Percentiles rank a stretch among this genome's conserved stretches.
phyloP scores from a whole-genome alignment of 73 alveolate genomes.

The Symbiodinium pilosum region DNA sequence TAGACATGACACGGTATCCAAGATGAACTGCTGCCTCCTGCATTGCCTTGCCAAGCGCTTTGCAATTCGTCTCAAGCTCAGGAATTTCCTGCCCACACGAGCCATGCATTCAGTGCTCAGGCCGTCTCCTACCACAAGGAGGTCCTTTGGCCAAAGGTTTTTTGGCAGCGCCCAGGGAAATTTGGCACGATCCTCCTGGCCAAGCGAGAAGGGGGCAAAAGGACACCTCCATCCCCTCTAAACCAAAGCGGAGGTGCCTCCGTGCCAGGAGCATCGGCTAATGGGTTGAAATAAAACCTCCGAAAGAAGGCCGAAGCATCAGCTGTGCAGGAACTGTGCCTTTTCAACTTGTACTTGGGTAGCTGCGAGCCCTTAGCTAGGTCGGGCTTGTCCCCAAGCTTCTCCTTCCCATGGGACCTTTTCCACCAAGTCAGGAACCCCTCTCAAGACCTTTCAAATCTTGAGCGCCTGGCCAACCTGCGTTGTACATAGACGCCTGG shows the following conservation, averaged over 20 bases:
- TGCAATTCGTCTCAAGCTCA: constrained; percentile 94
- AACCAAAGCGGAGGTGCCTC: not conserved
- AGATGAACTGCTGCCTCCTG: constrained; percentile 68
- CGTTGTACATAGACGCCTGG: constrained; percentile 95
- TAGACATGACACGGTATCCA: no score
- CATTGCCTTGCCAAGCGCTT: constrained; percentile 89
- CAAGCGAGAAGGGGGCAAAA: no score
- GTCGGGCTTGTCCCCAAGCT: constrained; percentile 96
- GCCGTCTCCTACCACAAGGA: no score
- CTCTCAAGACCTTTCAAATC: not conserved
- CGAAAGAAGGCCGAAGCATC: not conserved
- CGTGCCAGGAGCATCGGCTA: constrained; percentile 90
- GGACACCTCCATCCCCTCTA: no score
- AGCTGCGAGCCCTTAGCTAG: constrained; percentile 95
- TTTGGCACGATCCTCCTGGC: constrained; percentile 37
- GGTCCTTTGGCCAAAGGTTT: constrained; percentile 95
- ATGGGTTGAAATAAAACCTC: constrained; percentile 96
- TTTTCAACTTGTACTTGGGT: not conserved
- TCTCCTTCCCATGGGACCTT: constrained; percentile 96
- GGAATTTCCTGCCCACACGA: constrained; percentile 92
- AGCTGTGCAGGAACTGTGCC: not conserved
- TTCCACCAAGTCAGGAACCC: not conserved
- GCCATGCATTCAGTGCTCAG: no score
- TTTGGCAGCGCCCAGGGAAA: constrained; percentile 94
- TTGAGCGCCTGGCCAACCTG: constrained; percentile 94